Percentiles rank a stretch among this genome's conserved stretches.
phyloP scores from a whole-genome alignment of 2,329 filamentous ascomycete genomes.

The Alternaria panax region DNA sequence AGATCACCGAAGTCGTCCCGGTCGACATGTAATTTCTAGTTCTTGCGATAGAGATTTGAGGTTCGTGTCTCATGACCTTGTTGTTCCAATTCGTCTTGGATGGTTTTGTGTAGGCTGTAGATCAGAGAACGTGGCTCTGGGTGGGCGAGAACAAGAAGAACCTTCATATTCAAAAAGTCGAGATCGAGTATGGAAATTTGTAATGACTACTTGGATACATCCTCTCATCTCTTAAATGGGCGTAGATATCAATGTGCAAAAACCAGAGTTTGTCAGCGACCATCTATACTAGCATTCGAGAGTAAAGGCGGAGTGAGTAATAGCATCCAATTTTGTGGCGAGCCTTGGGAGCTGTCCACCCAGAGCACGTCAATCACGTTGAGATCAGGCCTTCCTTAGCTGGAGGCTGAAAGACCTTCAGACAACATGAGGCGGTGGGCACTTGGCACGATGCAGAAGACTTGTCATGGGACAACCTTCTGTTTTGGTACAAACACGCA shows the following conservation, averaged over 20 bases:
- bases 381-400: background rate
- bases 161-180: background rate
- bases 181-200: background rate
- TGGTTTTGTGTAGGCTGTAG: background rate
- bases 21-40: too few relatives aligned
- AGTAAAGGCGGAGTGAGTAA: background rate
- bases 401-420: background rate
- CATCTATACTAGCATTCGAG: background rate
- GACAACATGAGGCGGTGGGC: background rate
- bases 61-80: too few relatives aligned
- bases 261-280: background rate
- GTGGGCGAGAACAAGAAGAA: background rate
- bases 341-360: too few relatives aligned
- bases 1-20: too few relatives aligned
- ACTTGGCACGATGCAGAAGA: background rate
- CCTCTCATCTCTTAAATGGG: background rate
- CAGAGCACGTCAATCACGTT: background rate
- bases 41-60: too few relatives aligned
- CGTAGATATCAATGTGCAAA: background rate
- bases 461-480: background rate
- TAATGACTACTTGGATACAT: background rate
- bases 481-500: background rate
- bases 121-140: background rate
- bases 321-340: too few relatives aligned
- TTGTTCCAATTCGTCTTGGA: too few relatives aligned